Evolutionary conservation across 495 filamentous ascomycete genomes (phyloP).

Genomic region (Baudoinia panamericana): DNA sequence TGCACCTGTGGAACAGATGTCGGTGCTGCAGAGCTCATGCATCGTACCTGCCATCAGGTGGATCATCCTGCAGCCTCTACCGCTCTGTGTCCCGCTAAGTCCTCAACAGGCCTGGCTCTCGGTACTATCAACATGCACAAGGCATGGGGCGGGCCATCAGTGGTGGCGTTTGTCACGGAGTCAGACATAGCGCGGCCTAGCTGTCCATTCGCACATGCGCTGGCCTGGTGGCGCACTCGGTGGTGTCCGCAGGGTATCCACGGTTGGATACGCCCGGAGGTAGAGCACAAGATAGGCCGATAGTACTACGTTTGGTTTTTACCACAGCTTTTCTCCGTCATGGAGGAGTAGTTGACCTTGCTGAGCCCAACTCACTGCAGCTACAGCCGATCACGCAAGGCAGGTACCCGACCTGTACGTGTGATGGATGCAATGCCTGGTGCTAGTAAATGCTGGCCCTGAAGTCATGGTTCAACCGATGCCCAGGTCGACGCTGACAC

Average conservation of each 20-base stretch:
- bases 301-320: not conserved
- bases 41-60: conserved; percentile 10
- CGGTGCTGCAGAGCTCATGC: conserved; percentile 3
- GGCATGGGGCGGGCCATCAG: not conserved
- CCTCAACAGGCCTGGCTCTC: not conserved
- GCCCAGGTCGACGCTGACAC: not conserved
- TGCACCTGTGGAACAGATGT: conserved; percentile 1
- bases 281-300: not conserved
- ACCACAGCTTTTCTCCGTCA: not conserved
- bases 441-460: not conserved
- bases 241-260: no score
- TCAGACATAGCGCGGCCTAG: not conserved
- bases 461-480: not conserved
- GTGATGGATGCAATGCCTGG: not conserved
- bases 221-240: not conserved
- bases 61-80: conserved; percentile 1
- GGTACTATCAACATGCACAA: not conserved
- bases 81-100: not conserved
- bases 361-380: conserved; percentile 5
- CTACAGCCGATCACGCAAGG: conserved; percentile 5
- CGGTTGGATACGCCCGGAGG: no score
- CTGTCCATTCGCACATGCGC: not conserved
- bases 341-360: conserved; percentile 1
- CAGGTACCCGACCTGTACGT: conserved; percentile 8
- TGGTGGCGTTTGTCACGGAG: not conserved